Percentiles rank a stretch among this genome's conserved stretches.
Evolutionary conservation across 2,329 filamentous ascomycete species (phyloP).

Genomic region (Elsinoe fawcettii): DNA sequence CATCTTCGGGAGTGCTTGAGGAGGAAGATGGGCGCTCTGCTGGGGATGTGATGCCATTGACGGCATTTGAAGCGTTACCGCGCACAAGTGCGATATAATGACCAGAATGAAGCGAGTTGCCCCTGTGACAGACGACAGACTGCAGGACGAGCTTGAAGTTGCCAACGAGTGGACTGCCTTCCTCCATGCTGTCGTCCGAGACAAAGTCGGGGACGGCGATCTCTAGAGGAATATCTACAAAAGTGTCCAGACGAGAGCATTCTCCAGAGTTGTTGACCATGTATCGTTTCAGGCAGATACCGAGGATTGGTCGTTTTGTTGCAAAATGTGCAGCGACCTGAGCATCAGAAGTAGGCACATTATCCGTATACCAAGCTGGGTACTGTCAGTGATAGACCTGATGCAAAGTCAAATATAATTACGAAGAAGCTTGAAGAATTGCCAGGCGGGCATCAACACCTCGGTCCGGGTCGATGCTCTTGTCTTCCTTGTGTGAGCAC

Average conservation of each 20-base stretch:
- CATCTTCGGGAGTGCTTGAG: constrained; percentile 35
- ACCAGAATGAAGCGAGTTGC: constrained; percentile 74
- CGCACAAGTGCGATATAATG: constrained; percentile 86
- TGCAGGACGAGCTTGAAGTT: constrained; percentile 91
- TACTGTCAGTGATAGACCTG: constrained; percentile 17
- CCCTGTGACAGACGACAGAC: constrained; percentile 86
- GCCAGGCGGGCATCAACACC: constrained; percentile 92
- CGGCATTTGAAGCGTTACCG: constrained; percentile 47
- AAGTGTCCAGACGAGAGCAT: constrained; percentile 66
- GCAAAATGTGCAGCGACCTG: constrained; percentile 88
- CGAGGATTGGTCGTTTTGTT: constrained; percentile 72
- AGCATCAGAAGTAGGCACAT: constrained; percentile 56
- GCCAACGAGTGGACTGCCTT: constrained; percentile 62
- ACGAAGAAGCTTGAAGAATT: constrained; percentile 92
- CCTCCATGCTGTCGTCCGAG: constrained; percentile 62
- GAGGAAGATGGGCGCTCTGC: constrained; percentile 25
- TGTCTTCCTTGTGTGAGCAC: constrained; percentile 27
- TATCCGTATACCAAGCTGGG: constrained; percentile 76
- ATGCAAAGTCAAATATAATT: constrained; percentile 33
- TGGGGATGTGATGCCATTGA: constrained; percentile 33
- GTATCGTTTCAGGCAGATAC: constrained; percentile 89
- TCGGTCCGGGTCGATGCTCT: constrained; percentile 52
- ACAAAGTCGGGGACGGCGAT: constrained; percentile 83
- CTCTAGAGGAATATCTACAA: constrained; percentile 85
- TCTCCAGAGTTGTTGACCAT: constrained; percentile 62